Evolutionary conservation across 306 rosid genomes (phyloP), one percentile per base, ranked within the genome.

Genomic region (Vigna nakashimae): DNA sequence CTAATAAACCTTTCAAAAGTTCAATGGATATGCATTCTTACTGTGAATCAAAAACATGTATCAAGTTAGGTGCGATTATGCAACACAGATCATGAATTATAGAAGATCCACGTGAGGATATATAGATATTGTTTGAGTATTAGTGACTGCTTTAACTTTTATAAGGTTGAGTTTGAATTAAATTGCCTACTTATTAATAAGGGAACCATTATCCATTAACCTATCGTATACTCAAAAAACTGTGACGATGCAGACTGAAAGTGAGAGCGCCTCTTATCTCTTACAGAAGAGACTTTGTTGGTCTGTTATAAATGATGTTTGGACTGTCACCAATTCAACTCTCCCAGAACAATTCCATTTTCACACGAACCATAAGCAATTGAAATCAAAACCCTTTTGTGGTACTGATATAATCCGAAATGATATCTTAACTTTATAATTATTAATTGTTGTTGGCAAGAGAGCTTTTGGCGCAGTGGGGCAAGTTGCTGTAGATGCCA

Each of bases 181-280:
- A 26, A 26, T 26, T 30, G 34, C 5, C 34, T 30, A 30, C 5
- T 30, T 30, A 3, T 30, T 30, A 30, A 30, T 30, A 30, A 30
- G 34, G 0, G 5, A 30, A 78, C 22, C 49, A 56, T 17, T 73
- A 56, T 73, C 6, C 2, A 2, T 78, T 73, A 50, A 69, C 70
- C 1, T 60, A 40, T 52, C 72, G 55, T 53, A 26, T 34, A 79
- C 83, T 74, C 58, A 69, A 75, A 36, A 43, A 15, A 75, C 68
- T 53, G 3, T 65, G 24, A 7, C 45, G 58, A 0, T 73, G 32
- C 81, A 69, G 75, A 74, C 65, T 7, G 63, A 52, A 75, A 83
- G 20, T 20, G 60, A 74, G 75, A 83, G 43, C 75, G n/a, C 81
- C 73, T 69, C 81, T 22, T 79, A 74, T 74, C 78, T 50, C 75